A percentile compares a stretch with the other conserved stretches of the same genome.
These are phyloP conservation scores for Colletotrichum costaricense DNA, from an alignment of 2,329 filamentous ascomycete species.

Conservation along the genomic window DNA sequence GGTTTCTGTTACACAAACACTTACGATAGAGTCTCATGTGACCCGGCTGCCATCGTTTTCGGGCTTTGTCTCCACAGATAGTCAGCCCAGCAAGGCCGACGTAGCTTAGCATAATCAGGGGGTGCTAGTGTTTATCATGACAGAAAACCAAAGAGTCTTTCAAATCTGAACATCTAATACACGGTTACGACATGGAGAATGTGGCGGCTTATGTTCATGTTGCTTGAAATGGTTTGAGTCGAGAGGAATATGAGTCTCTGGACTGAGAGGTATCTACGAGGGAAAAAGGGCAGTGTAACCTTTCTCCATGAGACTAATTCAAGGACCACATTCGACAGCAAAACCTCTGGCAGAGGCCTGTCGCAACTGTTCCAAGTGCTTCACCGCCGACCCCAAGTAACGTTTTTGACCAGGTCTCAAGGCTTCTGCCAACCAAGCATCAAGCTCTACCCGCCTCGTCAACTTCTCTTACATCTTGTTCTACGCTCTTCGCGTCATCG, in stretches of 20 bases:
- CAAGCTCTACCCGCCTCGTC: background rate
- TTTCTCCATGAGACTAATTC: too few relatives aligned
- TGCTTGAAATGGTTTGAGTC: too few relatives aligned
- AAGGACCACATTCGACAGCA: too few relatives aligned
- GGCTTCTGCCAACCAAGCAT: background rate
- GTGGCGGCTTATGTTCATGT: too few relatives aligned
- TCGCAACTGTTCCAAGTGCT: background rate
- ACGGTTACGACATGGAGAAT: too few relatives aligned
- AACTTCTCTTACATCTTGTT: slow-evolving; percentile 22
- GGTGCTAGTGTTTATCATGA: background rate
- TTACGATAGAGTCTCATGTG: background rate
- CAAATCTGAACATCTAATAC: too few relatives aligned
- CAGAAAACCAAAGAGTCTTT: background rate
- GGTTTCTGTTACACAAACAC: background rate
- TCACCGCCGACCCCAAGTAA: background rate
- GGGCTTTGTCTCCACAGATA: background rate
- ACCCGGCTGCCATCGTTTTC: background rate
- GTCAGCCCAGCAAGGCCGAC: background rate
- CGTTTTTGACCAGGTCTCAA: background rate
- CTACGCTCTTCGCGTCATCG: slow-evolving; percentile 22
- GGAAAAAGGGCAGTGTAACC: too few relatives aligned
- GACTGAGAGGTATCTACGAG: too few relatives aligned
- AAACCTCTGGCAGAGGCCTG: background rate
- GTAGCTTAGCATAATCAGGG: background rate
- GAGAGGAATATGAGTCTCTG: too few relatives aligned